Evolutionary conservation across 352 stramenopile species (phyloP).

Genomic region (Hyaloperonospora arabidopsidis): DNA sequence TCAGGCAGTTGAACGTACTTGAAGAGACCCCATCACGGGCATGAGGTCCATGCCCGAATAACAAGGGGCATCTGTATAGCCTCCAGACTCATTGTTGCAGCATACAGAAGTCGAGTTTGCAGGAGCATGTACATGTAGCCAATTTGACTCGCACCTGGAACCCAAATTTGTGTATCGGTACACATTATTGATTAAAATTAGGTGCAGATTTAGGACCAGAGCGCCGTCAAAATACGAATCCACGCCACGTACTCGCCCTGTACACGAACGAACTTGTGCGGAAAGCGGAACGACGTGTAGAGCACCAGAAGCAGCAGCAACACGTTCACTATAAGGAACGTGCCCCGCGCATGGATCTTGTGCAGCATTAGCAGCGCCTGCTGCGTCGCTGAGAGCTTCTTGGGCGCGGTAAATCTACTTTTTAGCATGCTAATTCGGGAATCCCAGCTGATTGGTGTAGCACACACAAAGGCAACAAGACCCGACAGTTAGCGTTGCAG

Average conservation of each 20-base stretch:
- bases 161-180: constrained; percentile 4
- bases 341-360: constrained; percentile 35
- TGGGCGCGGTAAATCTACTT: constrained; percentile 2
- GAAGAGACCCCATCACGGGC: constrained; percentile 35
- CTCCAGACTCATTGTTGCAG: constrained; percentile 34
- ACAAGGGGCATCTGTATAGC: constrained; percentile 34
- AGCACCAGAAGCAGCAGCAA: constrained; percentile 50
- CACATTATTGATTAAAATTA: neutral
- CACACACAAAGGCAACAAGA: constrained; percentile 13
- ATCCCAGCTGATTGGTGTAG: constrained; percentile 4
- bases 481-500: constrained; percentile 13
- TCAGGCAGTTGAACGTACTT: constrained; percentile 18
- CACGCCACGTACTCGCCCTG: constrained; percentile 46
- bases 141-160: constrained; percentile 62
- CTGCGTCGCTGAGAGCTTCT: constrained; percentile 33
- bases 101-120: constrained; percentile 40
- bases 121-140: constrained; percentile 35
- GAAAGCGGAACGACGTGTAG: constrained; percentile 47
- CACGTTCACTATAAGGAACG: constrained; percentile 42
- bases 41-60: constrained; percentile 62
- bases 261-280: constrained; percentile 64
- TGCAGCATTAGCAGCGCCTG: constrained; percentile 37
- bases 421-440: constrained; percentile 15
- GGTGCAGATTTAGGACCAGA: neutral
- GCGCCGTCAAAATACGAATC: neutral